These are phyloP conservation scores for Coemansia sp. DNA, from an alignment of 192 early-diverging fungal genomes.

Conservation along the genomic window DNA sequence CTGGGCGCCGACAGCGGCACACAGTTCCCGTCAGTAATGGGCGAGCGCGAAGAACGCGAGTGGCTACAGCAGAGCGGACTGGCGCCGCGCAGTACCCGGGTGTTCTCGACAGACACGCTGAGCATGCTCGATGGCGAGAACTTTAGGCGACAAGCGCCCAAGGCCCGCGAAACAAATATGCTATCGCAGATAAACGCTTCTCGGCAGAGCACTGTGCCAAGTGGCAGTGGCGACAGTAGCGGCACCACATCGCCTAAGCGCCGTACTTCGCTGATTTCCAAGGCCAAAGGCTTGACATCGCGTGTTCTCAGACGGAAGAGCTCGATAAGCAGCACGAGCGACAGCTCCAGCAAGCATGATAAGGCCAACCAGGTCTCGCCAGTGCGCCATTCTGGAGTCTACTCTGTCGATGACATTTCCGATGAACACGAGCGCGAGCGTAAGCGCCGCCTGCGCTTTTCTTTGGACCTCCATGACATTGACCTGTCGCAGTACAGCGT, in stretches of 20 bases:
- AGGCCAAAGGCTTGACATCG: conserved; percentile 34
- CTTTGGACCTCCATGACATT: conserved; percentile 5
- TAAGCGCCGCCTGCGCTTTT: conserved; percentile 5
- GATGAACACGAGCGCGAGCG: conserved; percentile 5
- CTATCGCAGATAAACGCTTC: conserved; percentile 1
- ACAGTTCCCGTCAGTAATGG: conserved; percentile 37
- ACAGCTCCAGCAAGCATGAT: not conserved
- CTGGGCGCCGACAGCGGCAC: conserved; percentile 16
- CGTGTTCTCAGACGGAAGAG: conserved; percentile 11
- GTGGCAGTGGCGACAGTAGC: not conserved
- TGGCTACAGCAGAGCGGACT: conserved; percentile 13
- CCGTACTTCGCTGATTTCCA: conserved; percentile 16
- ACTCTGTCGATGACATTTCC: not conserved
- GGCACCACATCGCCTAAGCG: conserved; percentile 2
- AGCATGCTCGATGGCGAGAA: conserved; percentile 8
- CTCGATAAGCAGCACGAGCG: not conserved
- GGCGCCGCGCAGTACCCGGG: conserved; percentile 7
- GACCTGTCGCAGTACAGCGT: not conserved
- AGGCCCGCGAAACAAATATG: not conserved
- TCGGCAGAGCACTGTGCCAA: not conserved
- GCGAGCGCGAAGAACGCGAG: conserved; percentile 36
- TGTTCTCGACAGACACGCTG: conserved; percentile 23
- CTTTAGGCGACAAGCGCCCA: not conserved
- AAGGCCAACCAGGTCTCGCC: not conserved
- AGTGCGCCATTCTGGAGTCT: not conserved